Evolutionary conservation across 2,329 filamentous ascomycete genomes (phyloP), one percentile per base, ranked within the genome.

Genomic region (Pleurostoma richardsiae): DNA sequence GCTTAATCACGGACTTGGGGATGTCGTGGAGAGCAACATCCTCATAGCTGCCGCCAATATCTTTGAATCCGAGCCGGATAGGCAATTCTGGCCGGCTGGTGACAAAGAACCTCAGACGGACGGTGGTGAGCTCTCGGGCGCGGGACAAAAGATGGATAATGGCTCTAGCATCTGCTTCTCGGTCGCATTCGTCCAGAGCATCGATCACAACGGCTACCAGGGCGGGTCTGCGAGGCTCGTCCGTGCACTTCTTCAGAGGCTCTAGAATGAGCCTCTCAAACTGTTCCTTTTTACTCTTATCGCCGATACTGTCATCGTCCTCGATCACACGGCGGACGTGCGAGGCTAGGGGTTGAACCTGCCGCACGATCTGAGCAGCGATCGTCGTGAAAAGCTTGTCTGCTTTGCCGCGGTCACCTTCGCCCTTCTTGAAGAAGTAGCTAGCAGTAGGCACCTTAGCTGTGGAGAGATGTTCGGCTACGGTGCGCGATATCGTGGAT

Each of bases 121-220:
- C 30, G 45, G 47, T 52, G 43, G 30, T 19, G 4, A 56, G 57
- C 31, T 55, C 57, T 4, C 2, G 26, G 3, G 62, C 1, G 31
- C 58, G 36, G 56, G 59, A 3, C 52, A 10, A 4, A 29, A 5
- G 6, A 8, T 58, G 42, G 10, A 48, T 44, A 39, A 75, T 60
- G 4, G 72, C 63, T 42, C 6, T 73, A 56, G 30, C 74, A 65
- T 38, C 56, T 30, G 3, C 41, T 4, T n/a, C 61, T 6, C 29
- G 48, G 33, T 40, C 51, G 50, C 72, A 77, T 52, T 78, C 71
- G 48, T 79, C 71, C 0, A 78, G 66, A 3, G 67, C 71, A 54
- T 77, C 70, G 30, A 78, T 59, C 3, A 77, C 49, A 4, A 77
- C 39, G 50, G 65, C 67, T 0, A 59, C 60, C 10, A 70, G 45